Base-by-base conservation (phyloP, 2,329 filamentous ascomycete genomes). In the Penicillium sp. region DNA sequence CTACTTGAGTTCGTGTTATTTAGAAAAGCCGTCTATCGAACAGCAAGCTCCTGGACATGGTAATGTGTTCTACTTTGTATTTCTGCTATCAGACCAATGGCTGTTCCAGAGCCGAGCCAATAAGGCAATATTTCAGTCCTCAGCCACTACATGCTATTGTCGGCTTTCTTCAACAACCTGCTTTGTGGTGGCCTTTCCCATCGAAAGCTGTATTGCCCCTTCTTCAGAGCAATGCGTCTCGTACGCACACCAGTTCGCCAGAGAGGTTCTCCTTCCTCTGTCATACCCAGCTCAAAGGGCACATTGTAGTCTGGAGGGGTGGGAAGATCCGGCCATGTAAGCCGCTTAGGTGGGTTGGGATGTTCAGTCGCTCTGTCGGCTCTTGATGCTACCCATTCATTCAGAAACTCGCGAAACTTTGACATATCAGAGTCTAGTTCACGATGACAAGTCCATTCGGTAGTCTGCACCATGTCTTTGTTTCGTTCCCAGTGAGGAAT, bases 401-500 rank as follows among this genome's bases (percentile, higher is more conserved):
- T 56, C 44, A 60, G 31, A 48, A 55, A 58, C 0, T 51, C 50
- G 41, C 56, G 54, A 26, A 58, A 56, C 31, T 33, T 53, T 22
- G 48, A 55, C 33, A 59, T 40, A 2, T 59, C 50, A 24, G 54
- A 52, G 52, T 59, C 57, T 12, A 61, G 51, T 34, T 57, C 33
- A 3, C 52, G 50, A 37, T 55, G 51, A 40, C 43, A 51, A 19
- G 52, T 21, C 58, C 45, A 59, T 19, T 59, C 51, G 3, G 59
- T 57, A 51, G 21, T 46, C 39, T 56, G 53, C 29, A 57, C 54
- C 32, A 55, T 56, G 3, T 62, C 55, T 8, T 62, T 56, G 31
- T 49, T 59, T 47, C 57, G 54, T 6, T 64, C 48, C 56, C 47
- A 60, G 49, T 59, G 43, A 33, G 59, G 55, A 21, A 62, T 60